Evolutionary conservation across 2,329 filamentous ascomycete genomes (phyloP), one percentile per base, ranked within the genome.

Genomic region (Alternaria rosae): DNA sequence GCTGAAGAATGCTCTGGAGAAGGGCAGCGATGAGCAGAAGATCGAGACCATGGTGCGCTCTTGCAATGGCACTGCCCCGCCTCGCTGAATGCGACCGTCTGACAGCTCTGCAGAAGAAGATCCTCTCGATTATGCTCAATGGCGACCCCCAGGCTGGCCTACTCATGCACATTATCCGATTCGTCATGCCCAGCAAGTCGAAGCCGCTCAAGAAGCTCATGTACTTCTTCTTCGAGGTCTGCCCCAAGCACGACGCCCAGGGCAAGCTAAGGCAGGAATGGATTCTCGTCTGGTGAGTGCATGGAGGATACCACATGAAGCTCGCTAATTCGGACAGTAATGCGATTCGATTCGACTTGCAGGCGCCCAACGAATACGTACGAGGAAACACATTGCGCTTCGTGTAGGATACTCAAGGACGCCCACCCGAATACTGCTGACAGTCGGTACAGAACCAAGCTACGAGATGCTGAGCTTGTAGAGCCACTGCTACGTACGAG

Each of bases 181-280:
- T 99, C 80, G 94, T 99, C 74, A 99, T 99, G 95, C 95, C 95
- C 13, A 97, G 93, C 67, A 97, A 96, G 85, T 93, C 92, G 82
- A 99, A 99, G 84, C 85, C 91, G 43, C 85, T 99, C 75, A 99
- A 99, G 88, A 99, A 99, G 85, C 87, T 99, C 64, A 88, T 99
- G 58, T 99, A 99, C 83, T 95, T 99, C 81, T 99, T 99, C 85
- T 97, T 98, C 80, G 95, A 99, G 83, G 95, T 98, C 79, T 98
- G 95, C 80, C 95, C 94, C 42, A 99, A 99, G 84, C 89, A 93
- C 61, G 95, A 99, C 81, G 86, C 90, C 56, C 90, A 86, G 77
- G 95, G 95, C 76, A 99, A 98, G 86, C 85, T 99, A 68, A 97
- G 97, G 86, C 95, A 99, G 83, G 95, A 99, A 84, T 98, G 97